phyloP scores from a whole-genome alignment of 2,329 filamentous ascomycete genomes.

The Colletotrichum sp. region DNA sequence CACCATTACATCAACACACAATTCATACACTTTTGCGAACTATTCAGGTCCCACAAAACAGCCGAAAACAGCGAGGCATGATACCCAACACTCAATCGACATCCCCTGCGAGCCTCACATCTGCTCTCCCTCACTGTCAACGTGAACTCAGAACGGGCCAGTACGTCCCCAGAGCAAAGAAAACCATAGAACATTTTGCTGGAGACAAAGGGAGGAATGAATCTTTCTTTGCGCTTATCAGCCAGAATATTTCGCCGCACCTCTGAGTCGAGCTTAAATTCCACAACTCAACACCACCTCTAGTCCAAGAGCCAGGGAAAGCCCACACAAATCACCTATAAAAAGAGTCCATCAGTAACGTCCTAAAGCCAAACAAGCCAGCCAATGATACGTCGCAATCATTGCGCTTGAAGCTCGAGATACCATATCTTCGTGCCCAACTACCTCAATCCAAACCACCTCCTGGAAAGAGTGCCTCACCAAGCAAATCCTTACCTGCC shows the following conservation, averaged over 20 bases:
- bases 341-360: not conserved
- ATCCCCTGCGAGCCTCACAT: not conserved
- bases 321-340: not conserved
- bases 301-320: fast-evolving
- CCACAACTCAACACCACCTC: not conserved
- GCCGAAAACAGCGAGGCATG: fast-evolving
- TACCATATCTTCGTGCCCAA: not conserved
- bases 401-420: no score
- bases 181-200: fast-evolving
- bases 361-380: no score
- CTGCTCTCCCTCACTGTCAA: fast-evolving
- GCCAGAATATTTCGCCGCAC: not conserved
- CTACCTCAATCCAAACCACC: fast-evolving
- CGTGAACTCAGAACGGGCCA: not conserved
- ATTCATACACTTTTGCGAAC: no score
- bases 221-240: no score
- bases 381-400: no score
- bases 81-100: not conserved
- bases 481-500: fast-evolving
- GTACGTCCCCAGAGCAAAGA: not conserved
- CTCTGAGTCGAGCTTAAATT: fast-evolving
- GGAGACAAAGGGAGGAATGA: no score
- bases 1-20: no score
- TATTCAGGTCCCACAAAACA: not conserved
- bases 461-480: not conserved